Base-by-base conservation (phyloP, 495 filamentous ascomycete species). In the Penicillium pulvis region DNA sequence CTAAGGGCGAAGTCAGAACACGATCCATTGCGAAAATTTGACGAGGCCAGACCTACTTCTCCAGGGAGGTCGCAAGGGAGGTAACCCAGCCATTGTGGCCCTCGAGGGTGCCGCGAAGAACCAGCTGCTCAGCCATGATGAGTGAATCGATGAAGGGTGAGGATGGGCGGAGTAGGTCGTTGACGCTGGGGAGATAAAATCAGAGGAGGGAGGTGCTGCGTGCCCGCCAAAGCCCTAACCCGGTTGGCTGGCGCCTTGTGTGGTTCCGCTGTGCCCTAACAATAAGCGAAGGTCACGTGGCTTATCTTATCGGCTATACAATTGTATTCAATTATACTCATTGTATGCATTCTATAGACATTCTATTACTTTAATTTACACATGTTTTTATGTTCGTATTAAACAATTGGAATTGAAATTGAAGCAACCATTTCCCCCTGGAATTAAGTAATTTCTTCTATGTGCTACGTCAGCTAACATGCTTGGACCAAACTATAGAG, bases 101-200 rank as follows among this genome's bases (percentile, higher is more conserved):
- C 87, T 93, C 93, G 76, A 97, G 92, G 83, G 90, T 93, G 75
- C 93, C 93, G 81, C 92, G 91, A 80, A 96, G 90, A 82, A 95
- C 91, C 75, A 97, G 84, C 85, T 95, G 90, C 85, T 97, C 93
- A 81, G 89, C 86, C 90, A 95, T 96, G 77, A 74, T 80, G 68
- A 73, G 68, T 75, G 74, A 71, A 73, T 74, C 72, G 74, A 75
- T 77, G 73, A 71, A 55, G 71, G 65, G 70, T 68, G 74, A 73
- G 71, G 74, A 73, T 69, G 73, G 75, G 74, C 71, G 71, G 73
- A 77, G 73, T 66, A 72, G 73, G 75, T 76, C 74, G 72, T 78
- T 73, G 75, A 76, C 75, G 71, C 75, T 76, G 71, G 70, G 71
- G 74, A 72, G 69, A 71, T 76, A 76, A 76, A 76, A 75, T 76